Evolutionary conservation across 768 basidiomycete species (phyloP).

Genomic region (Mycena alexandri): DNA sequence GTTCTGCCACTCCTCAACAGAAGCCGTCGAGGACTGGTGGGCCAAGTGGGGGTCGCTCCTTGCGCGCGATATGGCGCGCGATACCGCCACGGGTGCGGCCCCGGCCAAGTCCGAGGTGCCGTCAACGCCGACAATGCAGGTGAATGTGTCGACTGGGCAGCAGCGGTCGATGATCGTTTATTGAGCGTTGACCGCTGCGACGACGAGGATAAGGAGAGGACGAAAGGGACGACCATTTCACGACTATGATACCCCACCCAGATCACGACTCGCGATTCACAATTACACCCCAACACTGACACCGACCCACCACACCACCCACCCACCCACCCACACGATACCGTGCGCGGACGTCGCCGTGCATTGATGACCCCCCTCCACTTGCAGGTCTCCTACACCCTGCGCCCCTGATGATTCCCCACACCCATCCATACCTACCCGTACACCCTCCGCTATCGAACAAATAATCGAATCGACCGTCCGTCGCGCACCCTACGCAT

Average conservation of each 20-base stretch:
- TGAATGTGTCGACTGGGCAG: conserved; percentile 38
- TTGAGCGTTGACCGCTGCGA: conserved; percentile 2
- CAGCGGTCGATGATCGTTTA: conserved; percentile 23
- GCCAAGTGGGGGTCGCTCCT: conserved; percentile 58
- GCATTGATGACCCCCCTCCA: too few relatives aligned
- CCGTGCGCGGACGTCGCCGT: too few relatives aligned
- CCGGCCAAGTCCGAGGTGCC: conserved; percentile 29
- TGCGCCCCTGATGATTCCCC: too few relatives aligned
- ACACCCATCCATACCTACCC: too few relatives aligned
- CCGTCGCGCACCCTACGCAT: too few relatives aligned
- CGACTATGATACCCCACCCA: neutral
- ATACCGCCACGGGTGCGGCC: neutral
- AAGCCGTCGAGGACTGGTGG: conserved; percentile 77
- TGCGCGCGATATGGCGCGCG: conserved; percentile 34
- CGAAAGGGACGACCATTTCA: neutral
- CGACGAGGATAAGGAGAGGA: too few relatives aligned
- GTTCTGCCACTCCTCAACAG: conserved; percentile 65
- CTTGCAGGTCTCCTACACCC: too few relatives aligned
- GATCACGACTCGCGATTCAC: neutral
- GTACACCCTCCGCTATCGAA: too few relatives aligned
- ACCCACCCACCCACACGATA: neutral
- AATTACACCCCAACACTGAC: neutral
- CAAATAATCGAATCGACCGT: too few relatives aligned
- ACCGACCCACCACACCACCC: neutral
- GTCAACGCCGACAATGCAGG: conserved; percentile 38